These are phyloP conservation scores for Triticum monococcum DNA, from an alignment of 176 grass and related monocot species.

Conservation along the genomic window DNA sequence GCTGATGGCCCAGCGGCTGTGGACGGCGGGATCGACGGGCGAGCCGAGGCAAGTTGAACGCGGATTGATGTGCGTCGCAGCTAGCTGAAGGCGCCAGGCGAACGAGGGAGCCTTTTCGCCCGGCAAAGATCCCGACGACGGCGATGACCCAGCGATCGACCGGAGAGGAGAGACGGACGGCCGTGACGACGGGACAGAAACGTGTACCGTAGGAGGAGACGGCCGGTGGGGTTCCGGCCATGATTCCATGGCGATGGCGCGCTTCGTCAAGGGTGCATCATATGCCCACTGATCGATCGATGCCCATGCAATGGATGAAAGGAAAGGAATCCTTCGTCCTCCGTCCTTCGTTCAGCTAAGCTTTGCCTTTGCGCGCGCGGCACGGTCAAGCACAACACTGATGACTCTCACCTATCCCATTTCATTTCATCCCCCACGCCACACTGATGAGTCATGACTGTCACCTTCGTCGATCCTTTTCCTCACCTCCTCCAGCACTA, in stretches of 20 bases:
- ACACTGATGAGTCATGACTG: background rate
- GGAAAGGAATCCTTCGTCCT: background rate
- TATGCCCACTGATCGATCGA: background rate
- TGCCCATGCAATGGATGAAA: background rate
- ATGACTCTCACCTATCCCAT: background rate
- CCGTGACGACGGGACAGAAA: background rate
- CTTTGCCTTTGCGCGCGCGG: background rate
- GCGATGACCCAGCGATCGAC: background rate
- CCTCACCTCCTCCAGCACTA: background rate
- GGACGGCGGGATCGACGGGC: background rate
- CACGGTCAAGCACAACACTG: conserved; percentile 5
- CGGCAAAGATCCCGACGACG: conserved; percentile 6
- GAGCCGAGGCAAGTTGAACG: background rate
- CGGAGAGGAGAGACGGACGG: background rate
- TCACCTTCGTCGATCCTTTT: background rate
- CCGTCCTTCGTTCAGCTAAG: background rate
- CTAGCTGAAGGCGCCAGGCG: background rate
- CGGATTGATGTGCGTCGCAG: background rate
- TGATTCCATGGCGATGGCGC: conserved; percentile 5
- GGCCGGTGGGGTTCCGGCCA: conserved; percentile 20
- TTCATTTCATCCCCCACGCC: background rate
- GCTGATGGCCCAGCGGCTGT: background rate
- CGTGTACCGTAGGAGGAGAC: background rate
- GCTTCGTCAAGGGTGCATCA: conserved; percentile 36
- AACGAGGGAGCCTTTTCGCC: background rate